Base-by-base conservation (phyloP, 108 stramenopile genomes). In the Pseudonitzschia pungens region DNA sequence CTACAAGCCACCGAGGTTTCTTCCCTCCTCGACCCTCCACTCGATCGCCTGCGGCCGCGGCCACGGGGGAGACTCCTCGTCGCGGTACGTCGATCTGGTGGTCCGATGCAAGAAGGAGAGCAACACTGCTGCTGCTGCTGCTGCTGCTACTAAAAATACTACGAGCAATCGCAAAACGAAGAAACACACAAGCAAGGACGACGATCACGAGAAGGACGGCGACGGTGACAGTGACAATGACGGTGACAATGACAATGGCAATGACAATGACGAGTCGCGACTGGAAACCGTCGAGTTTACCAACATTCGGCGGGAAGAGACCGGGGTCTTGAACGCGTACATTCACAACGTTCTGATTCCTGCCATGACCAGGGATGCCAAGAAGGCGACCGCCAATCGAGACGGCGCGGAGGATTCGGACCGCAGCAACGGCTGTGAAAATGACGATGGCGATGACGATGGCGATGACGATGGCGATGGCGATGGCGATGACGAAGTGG, bases 11-110 rank as follows among this genome's bases (percentile, higher is more conserved):
- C 91, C 93, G 1, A 15, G 79, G n/a, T 94, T 90, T 54, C 43
- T 92, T 10, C 90, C 80, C 59, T 75, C 89, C 36, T 76, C 76
- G 4, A 66, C 69, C 21, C 57, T 94, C 51, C 69, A 74, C 0
- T 80, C 85, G 22, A 90, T 94, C 63, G 86, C 84, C 11, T 90
- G 87, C 73, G 93, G 93, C 14, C 84, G 93, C 28, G 90, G 92
- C 26, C 48, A 67, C 33, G 81, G 81, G 1, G 82, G 79, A 36
- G 72, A 63, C 18, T 52, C 64, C 15, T 65, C 75, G 9, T 81
- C 84, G 20, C 81, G 90, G 11, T 92, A 87, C 65, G 86, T 92
- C 40, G 91, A 92, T 65, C 69, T 91, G 87, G 69, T 76, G 12
- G 66, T 84, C 9, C 41, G 14, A 48, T 53, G 62, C 16, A 21